These are phyloP conservation scores for Phialophora macrospora DNA, from an alignment of 2,329 filamentous ascomycete species.

Conservation along the genomic window DNA sequence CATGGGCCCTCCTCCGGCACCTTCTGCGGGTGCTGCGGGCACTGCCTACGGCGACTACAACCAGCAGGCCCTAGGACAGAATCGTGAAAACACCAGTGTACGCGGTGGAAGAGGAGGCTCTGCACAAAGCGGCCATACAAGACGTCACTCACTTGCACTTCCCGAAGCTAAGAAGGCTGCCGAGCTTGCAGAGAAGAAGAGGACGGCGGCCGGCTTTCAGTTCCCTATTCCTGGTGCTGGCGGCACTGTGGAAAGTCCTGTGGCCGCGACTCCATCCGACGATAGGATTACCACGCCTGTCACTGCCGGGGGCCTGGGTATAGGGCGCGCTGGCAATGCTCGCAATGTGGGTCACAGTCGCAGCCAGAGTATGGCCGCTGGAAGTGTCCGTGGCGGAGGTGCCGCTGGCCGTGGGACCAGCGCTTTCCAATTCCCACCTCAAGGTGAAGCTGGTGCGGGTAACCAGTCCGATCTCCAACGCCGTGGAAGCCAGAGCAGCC, in stretches of 20 bases:
- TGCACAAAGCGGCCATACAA: constrained; percentile 77
- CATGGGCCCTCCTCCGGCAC: constrained; percentile 89
- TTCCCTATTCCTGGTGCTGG: constrained; percentile 79
- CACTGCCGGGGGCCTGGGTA: constrained; percentile 67
- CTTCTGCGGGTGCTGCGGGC: constrained; percentile 83
- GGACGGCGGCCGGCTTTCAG: constrained; percentile 90
- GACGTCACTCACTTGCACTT: constrained; percentile 90
- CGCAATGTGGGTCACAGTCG: constrained; percentile 72
- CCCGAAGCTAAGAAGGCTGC: constrained; percentile 98
- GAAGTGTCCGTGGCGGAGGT: constrained; percentile 69
- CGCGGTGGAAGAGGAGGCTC: constrained; percentile 72
- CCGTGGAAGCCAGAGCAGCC: constrained; percentile 73
- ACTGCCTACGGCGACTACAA: constrained; percentile 79
- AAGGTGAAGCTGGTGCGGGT: constrained; percentile 52
- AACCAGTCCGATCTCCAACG: constrained; percentile 70
- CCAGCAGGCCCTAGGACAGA: constrained; percentile 67
- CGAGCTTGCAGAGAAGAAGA: constrained; percentile 93
- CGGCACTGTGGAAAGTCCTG: constrained; percentile 55
- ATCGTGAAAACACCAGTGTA: constrained; percentile 70
- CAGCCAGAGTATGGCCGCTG: constrained; percentile 58
- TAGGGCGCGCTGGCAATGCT: constrained; percentile 77
- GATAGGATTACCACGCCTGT: constrained; percentile 46
- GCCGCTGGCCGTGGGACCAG: constrained; percentile 66
- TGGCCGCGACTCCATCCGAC: constrained; percentile 54
- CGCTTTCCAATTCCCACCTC: constrained; percentile 69